Base-by-base conservation (phyloP, 1,284 basidiomycete genomes). In the Thelephora terrestris region DNA sequence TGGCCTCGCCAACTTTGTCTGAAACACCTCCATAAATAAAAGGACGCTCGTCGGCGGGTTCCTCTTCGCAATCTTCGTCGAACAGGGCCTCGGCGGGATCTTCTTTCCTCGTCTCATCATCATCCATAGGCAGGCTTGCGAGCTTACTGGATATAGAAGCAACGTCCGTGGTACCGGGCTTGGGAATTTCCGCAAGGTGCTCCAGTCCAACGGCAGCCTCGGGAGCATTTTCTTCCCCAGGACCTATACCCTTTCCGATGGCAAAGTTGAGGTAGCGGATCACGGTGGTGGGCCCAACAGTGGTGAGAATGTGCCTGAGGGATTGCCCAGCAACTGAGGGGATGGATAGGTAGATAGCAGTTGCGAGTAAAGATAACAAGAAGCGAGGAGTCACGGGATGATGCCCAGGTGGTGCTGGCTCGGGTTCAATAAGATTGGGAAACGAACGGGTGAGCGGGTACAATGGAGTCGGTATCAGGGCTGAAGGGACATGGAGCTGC, bases 1-100 rank as follows among this genome's bases (percentile, higher is more conserved):
- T 85, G 0, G 90, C 86, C 64, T 95, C 91, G 23, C 92, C 92
- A 52, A 96, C 88, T 68, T 91, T 93, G 65, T 92, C 81, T 0
- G 87, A 88, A 4, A 90, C 74, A 20, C 79, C 73, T 20, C 92
- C 93, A 60, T 93, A 93, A 59, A 84, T 79, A 58, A 79, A 84
- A 34, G 45, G 44, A 21, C 38, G 43, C 9, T 52, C 52, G 39
- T 57, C 39, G 16, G 50, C 47, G 14, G 51, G 46, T 18, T 42
- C 50, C 16, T 37, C 45, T 14, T 62, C 57, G 9, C 61, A 62
- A 34, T 58, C 61, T 4, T 55, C 53, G 24, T 64, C 60, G 4
- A 60, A 60, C 20, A 57, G 53, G 3, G 49, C 45, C 25, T 66
- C 62, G 14, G 65, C 61, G 5, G 68, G 67, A 48, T 65, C 68